Percentiles rank a stretch among this genome's conserved stretches.
Conservation (phyloP, 2,329 filamentous ascomycete species). For the Fusarium buharicum region DNA sequence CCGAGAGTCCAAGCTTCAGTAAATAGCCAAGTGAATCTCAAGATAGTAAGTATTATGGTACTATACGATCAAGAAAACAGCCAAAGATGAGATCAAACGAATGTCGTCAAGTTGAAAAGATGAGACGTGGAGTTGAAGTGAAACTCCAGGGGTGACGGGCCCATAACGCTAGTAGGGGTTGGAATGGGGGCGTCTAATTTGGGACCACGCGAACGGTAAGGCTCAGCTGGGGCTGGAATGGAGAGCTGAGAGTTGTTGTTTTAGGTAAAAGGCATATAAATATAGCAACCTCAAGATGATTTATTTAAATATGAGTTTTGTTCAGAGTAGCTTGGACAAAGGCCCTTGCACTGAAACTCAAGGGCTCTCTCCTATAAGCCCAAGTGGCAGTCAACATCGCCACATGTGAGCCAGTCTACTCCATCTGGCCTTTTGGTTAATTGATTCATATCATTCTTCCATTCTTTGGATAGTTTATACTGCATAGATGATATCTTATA, state of each 20-base stretch:
- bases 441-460: no score
- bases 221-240: neutral
- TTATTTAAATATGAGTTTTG: no score
- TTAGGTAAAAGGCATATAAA: neutral
- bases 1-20: neutral
- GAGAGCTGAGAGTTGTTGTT: neutral
- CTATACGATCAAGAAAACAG: neutral
- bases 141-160: slow-evolving; percentile 26
- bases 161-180: slow-evolving; percentile 27
- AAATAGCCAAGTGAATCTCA: neutral
- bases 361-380: no score
- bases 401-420: no score
- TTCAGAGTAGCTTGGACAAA: no score
- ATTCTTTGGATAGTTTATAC: no score
- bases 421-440: no score
- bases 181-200: slow-evolving; percentile 26
- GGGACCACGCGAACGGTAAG: slow-evolving; percentile 22
- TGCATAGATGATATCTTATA: no score
- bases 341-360: no score
- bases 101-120: slow-evolving; percentile 18
- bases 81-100: neutral
- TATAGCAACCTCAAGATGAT: no score
- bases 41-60: neutral
- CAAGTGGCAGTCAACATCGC: no score
- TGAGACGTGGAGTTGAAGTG: slow-evolving; percentile 38